phyloP scores from a whole-genome alignment of 2,329 filamentous ascomycete species.

The Verticillium klebahnii region DNA sequence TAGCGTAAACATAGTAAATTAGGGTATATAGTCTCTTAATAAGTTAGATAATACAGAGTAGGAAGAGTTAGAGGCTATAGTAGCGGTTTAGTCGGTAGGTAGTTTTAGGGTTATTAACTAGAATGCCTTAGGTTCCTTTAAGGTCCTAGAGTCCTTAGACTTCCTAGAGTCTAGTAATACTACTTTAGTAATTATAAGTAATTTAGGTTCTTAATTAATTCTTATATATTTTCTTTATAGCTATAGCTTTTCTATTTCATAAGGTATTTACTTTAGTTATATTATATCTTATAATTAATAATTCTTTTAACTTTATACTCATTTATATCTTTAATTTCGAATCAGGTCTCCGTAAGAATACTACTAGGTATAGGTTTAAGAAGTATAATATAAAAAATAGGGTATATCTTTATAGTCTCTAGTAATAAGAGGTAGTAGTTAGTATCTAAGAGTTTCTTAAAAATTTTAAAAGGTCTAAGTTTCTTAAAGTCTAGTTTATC shows the following conservation, averaged over 20 bases:
- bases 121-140: no score
- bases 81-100: no score
- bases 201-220: background rate
- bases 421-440: background rate
- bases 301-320: background rate
- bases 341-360: background rate
- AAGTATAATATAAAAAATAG: conserved; percentile 1
- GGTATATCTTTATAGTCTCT: conserved; percentile 4
- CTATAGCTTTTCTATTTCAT: background rate
- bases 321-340: background rate
- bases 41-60: no score
- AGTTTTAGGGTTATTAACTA: no score
- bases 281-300: no score
- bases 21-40: no score
- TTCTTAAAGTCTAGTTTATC: conserved; percentile 1
- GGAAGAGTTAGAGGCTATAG: no score
- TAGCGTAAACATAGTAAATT: no score
- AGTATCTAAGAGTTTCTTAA: conserved; percentile 1
- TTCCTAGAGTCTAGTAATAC: background rate
- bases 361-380: background rate
- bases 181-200: background rate
- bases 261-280: background rate
- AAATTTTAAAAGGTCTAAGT: background rate
- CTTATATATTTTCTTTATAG: background rate
- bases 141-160: no score